A percentile compares a stretch with the other conserved stretches of the same genome.
phyloP scores from a whole-genome alignment of 495 filamentous ascomycete species.

The Aspergillus olivimuriae region DNA sequence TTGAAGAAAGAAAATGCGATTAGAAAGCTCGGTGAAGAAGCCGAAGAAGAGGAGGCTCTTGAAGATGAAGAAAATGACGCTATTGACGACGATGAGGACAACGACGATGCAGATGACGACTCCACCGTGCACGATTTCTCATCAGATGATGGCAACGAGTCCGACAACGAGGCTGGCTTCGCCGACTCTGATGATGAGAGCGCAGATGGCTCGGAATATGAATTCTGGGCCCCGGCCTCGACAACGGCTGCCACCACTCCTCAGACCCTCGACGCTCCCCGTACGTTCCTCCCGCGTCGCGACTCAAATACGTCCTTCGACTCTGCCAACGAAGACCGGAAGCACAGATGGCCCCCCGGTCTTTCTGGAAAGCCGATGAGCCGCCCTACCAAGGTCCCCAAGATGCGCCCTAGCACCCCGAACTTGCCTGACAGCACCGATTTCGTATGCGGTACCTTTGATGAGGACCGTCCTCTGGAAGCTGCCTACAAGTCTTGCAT shows the following conservation, averaged over 20 bases:
- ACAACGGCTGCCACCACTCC: slow-evolving; percentile 51
- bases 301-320: slow-evolving; percentile 60
- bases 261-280: slow-evolving; percentile 42
- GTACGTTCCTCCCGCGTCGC: slow-evolving; percentile 38
- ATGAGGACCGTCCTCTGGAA: slow-evolving; percentile 92
- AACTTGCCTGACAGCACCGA: slow-evolving; percentile 94
- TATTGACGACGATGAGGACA: slow-evolving; percentile 50
- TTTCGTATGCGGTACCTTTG: slow-evolving; percentile 94
- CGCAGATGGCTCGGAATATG: slow-evolving; percentile 64
- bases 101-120: slow-evolving; percentile 50
- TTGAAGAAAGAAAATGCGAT: slow-evolving; percentile 86
- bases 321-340: slow-evolving; percentile 45
- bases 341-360: slow-evolving; percentile 26
- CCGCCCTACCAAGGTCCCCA: slow-evolving; percentile 38
- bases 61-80: slow-evolving; percentile 64
- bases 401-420: slow-evolving; percentile 66
- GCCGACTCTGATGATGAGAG: slow-evolving; percentile 76
- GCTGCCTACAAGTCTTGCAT: slow-evolving; percentile 83
- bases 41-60: slow-evolving; percentile 76
- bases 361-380: slow-evolving; percentile 18
- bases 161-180: slow-evolving; percentile 94
- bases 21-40: slow-evolving; percentile 81
- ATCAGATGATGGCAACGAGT: slow-evolving; percentile 66
- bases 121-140: slow-evolving; percentile 60
- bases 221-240: slow-evolving; percentile 69